Evolutionary conservation across 805 yeast genomes (phyloP).

Genomic region (Saturnispora besseyi): DNA sequence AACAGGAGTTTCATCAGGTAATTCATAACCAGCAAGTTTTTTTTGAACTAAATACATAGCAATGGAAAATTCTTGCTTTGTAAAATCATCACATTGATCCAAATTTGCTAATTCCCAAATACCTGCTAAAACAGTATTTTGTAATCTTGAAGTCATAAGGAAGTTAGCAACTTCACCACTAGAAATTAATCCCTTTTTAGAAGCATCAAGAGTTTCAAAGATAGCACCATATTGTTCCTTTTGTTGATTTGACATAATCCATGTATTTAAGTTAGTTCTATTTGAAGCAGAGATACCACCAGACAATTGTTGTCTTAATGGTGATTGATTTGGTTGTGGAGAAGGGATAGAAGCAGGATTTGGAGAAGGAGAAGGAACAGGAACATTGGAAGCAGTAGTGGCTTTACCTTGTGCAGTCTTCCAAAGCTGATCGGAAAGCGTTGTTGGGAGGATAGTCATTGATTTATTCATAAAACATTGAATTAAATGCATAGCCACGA

Average conservation of each 20-base stretch:
- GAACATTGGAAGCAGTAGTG: constrained; percentile 12
- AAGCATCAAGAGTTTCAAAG: constrained; percentile 69
- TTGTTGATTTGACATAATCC: constrained; percentile 63
- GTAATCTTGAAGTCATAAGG: constrained; percentile 76
- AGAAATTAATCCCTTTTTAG: constrained; percentile 50
- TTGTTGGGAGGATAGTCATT: constrained; percentile 36
- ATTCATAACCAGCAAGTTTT: constrained; percentile 60
- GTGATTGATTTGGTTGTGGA: constrained; percentile 11
- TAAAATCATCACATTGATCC: constrained; percentile 74
- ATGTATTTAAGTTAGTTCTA: constrained; percentile 28
- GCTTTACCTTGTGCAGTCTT: constrained; percentile 17
- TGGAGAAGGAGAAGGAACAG: constrained; percentile 13
- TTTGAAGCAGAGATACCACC: constrained; percentile 9
- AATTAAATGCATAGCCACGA: constrained; percentile 91
- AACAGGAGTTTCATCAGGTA: constrained; percentile 74
- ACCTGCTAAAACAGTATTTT: constrained; percentile 75
- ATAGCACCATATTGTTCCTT: constrained; percentile 70
- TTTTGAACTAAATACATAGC: constrained; percentile 91
- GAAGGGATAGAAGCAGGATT: constrained; percentile 14
- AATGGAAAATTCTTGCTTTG: constrained; percentile 76
- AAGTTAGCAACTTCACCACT: constrained; percentile 83
- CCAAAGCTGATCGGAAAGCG: constrained; percentile 29
- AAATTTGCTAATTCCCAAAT: constrained; percentile 95
- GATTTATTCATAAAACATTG: constrained; percentile 65
- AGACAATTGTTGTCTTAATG: constrained; percentile 11